These are phyloP conservation scores for Globisporangium radiosum DNA, from an alignment of 352 stramenopile species.

Conservation along the genomic window DNA sequence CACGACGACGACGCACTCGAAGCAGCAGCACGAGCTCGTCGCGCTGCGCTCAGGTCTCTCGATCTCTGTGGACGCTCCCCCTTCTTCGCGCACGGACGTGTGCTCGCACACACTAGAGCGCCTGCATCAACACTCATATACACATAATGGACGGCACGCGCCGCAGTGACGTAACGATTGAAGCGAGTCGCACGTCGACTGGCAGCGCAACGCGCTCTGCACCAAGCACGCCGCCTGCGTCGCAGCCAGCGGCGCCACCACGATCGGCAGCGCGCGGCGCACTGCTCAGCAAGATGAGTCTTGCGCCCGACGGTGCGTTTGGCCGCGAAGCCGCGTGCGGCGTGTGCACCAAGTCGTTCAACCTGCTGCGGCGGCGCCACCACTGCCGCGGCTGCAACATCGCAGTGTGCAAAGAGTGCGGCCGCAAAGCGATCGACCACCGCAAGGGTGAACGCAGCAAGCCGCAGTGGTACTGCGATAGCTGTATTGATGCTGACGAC, in stretches of 20 bases:
- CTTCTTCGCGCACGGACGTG: background rate
- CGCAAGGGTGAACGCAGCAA: slow-evolving; percentile 41
- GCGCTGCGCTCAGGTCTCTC: too few relatives aligned
- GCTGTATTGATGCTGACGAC: slow-evolving; percentile 59
- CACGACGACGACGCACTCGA: too few relatives aligned
- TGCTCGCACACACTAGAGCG: background rate
- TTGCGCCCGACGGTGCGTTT: slow-evolving; percentile 45
- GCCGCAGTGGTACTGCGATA: slow-evolving; percentile 75
- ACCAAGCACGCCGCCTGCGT: slow-evolving; percentile 9
- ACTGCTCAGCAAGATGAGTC: slow-evolving; percentile 28
- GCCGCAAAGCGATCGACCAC: slow-evolving; percentile 66
- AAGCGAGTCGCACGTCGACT: slow-evolving; percentile 7
- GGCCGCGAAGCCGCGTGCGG: slow-evolving; percentile 67
- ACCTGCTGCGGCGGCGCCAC: slow-evolving; percentile 73
- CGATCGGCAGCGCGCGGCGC: slow-evolving; percentile 16
- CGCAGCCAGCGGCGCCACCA: slow-evolving; percentile 2
- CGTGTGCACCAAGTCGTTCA: slow-evolving; percentile 74
- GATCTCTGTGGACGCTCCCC: background rate
- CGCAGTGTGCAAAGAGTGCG: slow-evolving; percentile 81
- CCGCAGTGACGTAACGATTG: slow-evolving; percentile 13
- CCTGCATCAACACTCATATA: too few relatives aligned
- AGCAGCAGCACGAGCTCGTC: too few relatives aligned
- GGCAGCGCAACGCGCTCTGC: slow-evolving; percentile 10
- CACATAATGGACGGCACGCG: slow-evolving; percentile 12
- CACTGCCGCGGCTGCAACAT: slow-evolving; percentile 82